Base-by-base conservation (phyloP, 345 rosid species). In the Diplotaxis tenuifolia region DNA sequence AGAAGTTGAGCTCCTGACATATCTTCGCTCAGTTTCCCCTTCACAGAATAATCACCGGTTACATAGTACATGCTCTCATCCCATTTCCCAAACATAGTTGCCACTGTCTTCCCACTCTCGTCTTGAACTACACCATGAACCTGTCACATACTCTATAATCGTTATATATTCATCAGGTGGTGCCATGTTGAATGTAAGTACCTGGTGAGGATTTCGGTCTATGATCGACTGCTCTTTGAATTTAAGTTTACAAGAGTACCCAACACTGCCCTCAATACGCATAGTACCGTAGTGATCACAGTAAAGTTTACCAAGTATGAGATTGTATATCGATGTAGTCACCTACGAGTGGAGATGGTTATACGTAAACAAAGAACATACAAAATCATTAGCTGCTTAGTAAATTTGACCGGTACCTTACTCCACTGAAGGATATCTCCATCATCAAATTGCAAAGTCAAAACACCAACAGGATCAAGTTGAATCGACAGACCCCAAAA, bases 401-500 rank as follows among this genome's bases (percentile, higher is more conserved):
- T 32, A 62, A 61, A 3, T 45, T 23, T 62, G 23, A 54, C 7
- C 47, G 42, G 38, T 81, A 95, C 99, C 96, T 96, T 96, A 72
- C 93, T 92, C 99, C 99, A 96, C 65, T 83, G 90, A 64, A 90
- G 89, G 71, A 87, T 83, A 78, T 92, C 97, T 64, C 99, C 99
- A 60, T 96, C 97, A 66, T 90, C 98, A 80, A 96, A 96, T 71
- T 89, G 89, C 77, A 92, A 75, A 32, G 91, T 89, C 86, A 96
- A 85, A 66, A 85, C 79, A 77, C 99, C 99, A 80, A 87, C 91
- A 47, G 99, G 99, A 72, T 96, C 99, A 57, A 96, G 88, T 78
- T 90, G 98, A 77, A 96, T 96, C 50, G 98, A 96, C 50, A 98
- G 96, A 67, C 99, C 99, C 97, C 99, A 92, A 75, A 96, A 96